phyloP scores from a whole-genome alignment of 1,139 yeast genomes.

The Taiozyma sp. region DNA sequence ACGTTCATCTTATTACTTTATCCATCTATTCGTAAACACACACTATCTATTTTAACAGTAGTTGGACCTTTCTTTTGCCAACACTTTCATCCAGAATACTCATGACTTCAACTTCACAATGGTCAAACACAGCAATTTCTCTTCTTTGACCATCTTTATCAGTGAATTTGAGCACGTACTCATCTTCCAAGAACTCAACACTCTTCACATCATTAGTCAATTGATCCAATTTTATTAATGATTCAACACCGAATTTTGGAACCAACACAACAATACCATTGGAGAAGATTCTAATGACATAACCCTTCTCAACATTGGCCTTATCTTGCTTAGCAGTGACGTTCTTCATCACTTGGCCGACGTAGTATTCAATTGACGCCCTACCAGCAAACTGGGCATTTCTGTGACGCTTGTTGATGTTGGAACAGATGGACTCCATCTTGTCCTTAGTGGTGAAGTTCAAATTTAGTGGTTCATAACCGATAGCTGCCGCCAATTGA shows the following conservation, averaged over 20 bases:
- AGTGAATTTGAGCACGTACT: constrained; percentile 58
- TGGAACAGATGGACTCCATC: constrained; percentile 85
- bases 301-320: constrained; percentile 70
- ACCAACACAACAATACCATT: constrained; percentile 95
- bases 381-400: constrained; percentile 99
- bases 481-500: constrained; percentile 96
- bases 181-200: constrained; percentile 73
- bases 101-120: constrained; percentile 74
- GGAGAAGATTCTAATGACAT: constrained; percentile 84
- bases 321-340: constrained; percentile 33
- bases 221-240: constrained; percentile 76
- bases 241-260: constrained; percentile 97
- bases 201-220: constrained; percentile 57
- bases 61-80: constrained; percentile 89
- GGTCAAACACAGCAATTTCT: constrained; percentile 73
- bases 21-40: background rate
- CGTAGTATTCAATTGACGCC: constrained; percentile 95
- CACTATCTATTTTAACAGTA: constrained; percentile 40
- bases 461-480: constrained; percentile 77
- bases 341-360: constrained; percentile 93
- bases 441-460: constrained; percentile 83
- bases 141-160: constrained; percentile 37
- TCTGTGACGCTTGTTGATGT: constrained; percentile 90
- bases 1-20: background rate
- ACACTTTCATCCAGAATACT: constrained; percentile 81